Evolutionary conservation across 192 early-diverging fungal genomes (phyloP), one percentile per base, ranked within the genome.

Genomic region (Coemansia sp.): DNA sequence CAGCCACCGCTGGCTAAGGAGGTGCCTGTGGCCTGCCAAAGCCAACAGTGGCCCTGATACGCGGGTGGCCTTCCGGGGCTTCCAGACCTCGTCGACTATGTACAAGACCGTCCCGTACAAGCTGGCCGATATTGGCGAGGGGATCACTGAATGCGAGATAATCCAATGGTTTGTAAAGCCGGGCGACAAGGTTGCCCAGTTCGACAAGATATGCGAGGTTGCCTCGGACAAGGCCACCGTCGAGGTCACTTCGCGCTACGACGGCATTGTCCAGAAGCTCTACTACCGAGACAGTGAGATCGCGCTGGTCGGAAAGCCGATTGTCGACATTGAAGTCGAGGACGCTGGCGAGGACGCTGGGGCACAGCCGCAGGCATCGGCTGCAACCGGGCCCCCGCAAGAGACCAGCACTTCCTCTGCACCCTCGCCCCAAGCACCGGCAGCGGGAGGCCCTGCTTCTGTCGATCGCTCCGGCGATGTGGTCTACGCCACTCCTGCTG

Each of bases 211-310:
- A 30, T 94, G 91, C 57, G 96, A 98, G 54, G 94, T 98, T 20
- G 94, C 96, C 45, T 92, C 90, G 10, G 96, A 98, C 71, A 98
- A 98, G 78, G 96, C 96, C 8, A 86, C 96, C n/a, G 96, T 94
- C 7, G 92, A 98, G 69, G 96, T 98, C 67, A 91, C 96, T 16
- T 95, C 92, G 17, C 82, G 96, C 7, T 98, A 83, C 56, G 87
- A 93, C 47, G 96, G 96, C 32, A 78, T 74, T 12, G 77, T 98
- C 34, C 75, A 57, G 13, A 83, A 88, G 48, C 75, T 98, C 4
- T 66, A 94, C 64, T 86, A 95, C 66, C 72, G 80, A 28, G 78
- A 82, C 18, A 88, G 88, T 47, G 90, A 91, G 28, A 89, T 98
- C 72, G 96, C 96, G 14, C 82, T 76, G 56, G 96, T 98, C 13